These are phyloP conservation scores for Xylariaceae sp. DNA, from an alignment of 2,329 filamentous ascomycete genomes.

Conservation along the genomic window DNA sequence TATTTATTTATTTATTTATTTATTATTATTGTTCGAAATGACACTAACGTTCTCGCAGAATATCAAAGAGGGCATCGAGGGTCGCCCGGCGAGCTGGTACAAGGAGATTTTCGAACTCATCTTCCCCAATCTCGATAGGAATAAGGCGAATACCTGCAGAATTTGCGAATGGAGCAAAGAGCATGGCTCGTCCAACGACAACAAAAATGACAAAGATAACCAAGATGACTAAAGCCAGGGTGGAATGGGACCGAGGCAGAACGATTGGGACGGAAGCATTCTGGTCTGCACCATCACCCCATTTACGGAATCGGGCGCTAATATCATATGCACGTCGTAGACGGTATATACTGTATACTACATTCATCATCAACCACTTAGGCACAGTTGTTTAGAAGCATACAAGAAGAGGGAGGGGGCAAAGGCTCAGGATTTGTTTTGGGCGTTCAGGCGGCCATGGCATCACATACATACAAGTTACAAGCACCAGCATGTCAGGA, in stretches of 20 bases:
- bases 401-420: constrained; percentile 5
- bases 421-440: constrained; percentile 12
- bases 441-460: constrained; percentile 21
- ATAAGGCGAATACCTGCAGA: constrained; percentile 72
- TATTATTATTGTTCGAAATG: no score
- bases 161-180: constrained; percentile 51
- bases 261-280: constrained; percentile 13
- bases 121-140: constrained; percentile 74
- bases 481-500: constrained; percentile 1
- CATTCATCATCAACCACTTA: constrained; percentile 4
- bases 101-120: constrained; percentile 86
- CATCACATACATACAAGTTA: constrained; percentile 6
- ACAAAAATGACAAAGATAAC: constrained; percentile 36
- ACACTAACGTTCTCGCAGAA: constrained; percentile 56
- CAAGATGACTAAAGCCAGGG: constrained; percentile 5
- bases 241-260: constrained; percentile 12
- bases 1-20: no score
- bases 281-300: constrained; percentile 11
- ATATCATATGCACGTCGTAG: constrained; percentile 1
- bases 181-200: constrained; percentile 40
- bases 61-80: constrained; percentile 94
- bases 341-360: constrained; percentile 21
- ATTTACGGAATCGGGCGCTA: constrained; percentile 4
- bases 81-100: constrained; percentile 90
- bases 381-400: constrained; percentile 10